Percentiles rank a stretch among this genome's conserved stretches.
Conservation (phyloP, 2,329 filamentous ascomycete species). For the Talaromyces sp. region DNA sequence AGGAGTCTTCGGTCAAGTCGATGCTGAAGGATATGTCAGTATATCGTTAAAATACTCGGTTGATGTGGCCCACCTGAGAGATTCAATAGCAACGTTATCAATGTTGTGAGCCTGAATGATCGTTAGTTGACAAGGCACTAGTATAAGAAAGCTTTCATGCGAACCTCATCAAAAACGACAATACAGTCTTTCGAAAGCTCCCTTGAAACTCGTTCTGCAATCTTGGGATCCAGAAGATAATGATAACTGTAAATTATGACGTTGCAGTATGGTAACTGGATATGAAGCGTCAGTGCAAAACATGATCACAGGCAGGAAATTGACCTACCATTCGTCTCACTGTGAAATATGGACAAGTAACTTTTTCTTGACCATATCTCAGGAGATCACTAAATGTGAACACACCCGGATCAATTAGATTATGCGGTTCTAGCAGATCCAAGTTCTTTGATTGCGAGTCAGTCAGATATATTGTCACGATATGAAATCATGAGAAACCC, state of each 20-base stretch:
- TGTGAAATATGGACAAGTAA: conserved; percentile 96
- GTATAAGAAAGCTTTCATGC: background rate
- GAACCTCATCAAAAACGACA: conserved; percentile 86
- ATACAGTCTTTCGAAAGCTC: conserved; percentile 98
- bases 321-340: conserved; percentile 74
- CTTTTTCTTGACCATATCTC: conserved; percentile 73
- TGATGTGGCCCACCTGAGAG: conserved; percentile 33
- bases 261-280: conserved; percentile 94
- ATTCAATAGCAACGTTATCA: conserved; percentile 98
- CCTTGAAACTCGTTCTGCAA: conserved; percentile 88
- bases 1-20: conserved; percentile 89
- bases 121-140: background rate
- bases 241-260: conserved; percentile 99
- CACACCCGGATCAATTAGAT: conserved; percentile 87
- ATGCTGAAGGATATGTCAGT: conserved; percentile 61
- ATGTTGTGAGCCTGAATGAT: conserved; percentile 74
- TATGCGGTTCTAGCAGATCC: conserved; percentile 89
- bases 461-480: conserved; percentile 15
- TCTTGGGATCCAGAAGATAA: conserved; percentile 95
- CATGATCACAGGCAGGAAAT: background rate
- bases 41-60: background rate
- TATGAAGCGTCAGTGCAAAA: conserved; percentile 15
- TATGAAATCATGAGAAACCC: conserved; percentile 22
- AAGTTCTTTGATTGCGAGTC: conserved; percentile 59
- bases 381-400: conserved; percentile 91